A percentile compares a stretch with the other conserved stretches of the same genome.
Evolutionary conservation across 768 basidiomycete genomes (phyloP).

Genomic region (Pulveroboletus sp.): DNA sequence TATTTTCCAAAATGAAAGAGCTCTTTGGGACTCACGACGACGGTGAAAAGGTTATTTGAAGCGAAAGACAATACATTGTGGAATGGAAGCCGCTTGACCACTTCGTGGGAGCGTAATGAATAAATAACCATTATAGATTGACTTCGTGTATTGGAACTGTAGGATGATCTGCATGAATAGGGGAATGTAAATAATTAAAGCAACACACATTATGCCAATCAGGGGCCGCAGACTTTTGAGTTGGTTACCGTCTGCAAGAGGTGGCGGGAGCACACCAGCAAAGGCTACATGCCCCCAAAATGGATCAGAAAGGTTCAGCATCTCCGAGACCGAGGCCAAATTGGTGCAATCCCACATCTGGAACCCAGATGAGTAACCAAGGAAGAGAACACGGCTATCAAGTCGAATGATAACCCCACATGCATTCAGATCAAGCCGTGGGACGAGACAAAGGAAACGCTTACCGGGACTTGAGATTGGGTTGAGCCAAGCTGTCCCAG

Average conservation of each 20-base stretch:
- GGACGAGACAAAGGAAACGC: neutral
- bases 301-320: slow-evolving; percentile 45
- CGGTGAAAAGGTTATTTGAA: slow-evolving; percentile 46
- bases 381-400: slow-evolving; percentile 43
- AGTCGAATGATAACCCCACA: slow-evolving; percentile 1
- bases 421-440: neutral
- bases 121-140: slow-evolving; percentile 36
- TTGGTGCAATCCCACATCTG: slow-evolving; percentile 62
- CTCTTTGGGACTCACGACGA: slow-evolving; percentile 45
- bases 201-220: slow-evolving; percentile 33
- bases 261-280: slow-evolving; percentile 40
- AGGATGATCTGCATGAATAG: slow-evolving; percentile 1
- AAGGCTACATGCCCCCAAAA: slow-evolving; percentile 34
- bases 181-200: neutral
- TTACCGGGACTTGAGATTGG: slow-evolving; percentile 17
- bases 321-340: slow-evolving; percentile 45
- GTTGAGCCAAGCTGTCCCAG: slow-evolving; percentile 28
- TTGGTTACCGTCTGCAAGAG: slow-evolving; percentile 23
- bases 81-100: slow-evolving; percentile 45
- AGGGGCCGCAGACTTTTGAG: slow-evolving; percentile 31
- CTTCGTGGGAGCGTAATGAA: slow-evolving; percentile 44
- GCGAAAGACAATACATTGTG: slow-evolving; percentile 41
- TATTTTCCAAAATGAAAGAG: neutral
- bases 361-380: slow-evolving; percentile 49
- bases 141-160: slow-evolving; percentile 22